Percentiles rank a stretch among this genome's conserved stretches.
phyloP scores from a whole-genome alignment of 2,329 filamentous ascomycete genomes.

The Zymoseptoria crescenta region DNA sequence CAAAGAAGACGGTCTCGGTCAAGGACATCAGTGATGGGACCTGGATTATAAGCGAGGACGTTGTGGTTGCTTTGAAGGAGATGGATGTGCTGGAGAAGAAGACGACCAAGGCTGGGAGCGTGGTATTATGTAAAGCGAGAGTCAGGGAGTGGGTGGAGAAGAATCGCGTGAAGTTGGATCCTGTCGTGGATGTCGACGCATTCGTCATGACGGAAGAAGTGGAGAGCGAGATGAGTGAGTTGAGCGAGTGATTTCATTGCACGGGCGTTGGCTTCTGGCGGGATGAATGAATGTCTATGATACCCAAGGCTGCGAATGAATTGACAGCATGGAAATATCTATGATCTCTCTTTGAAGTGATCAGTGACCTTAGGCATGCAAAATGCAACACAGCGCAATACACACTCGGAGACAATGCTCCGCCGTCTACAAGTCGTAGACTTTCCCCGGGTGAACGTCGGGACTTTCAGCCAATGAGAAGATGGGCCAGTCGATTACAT shows the following conservation, averaged over 20 bases:
- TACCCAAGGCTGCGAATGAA: background rate
- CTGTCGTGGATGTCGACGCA: slow-evolving; percentile 63
- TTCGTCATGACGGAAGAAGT: slow-evolving; percentile 62
- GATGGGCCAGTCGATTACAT: background rate
- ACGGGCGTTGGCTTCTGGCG: background rate
- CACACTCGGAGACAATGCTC: too few relatives aligned
- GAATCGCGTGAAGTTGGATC: slow-evolving; percentile 55
- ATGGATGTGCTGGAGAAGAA: slow-evolving; percentile 63
- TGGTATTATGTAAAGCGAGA: slow-evolving; percentile 48
- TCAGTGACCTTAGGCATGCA: too few relatives aligned
- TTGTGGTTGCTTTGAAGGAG: slow-evolving; percentile 65
- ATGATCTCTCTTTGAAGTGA: too few relatives aligned
- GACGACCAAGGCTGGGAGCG: slow-evolving; percentile 44
- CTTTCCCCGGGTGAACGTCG: too few relatives aligned
- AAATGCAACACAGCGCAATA: too few relatives aligned
- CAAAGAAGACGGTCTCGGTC: slow-evolving; percentile 53
- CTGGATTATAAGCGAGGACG: slow-evolving; percentile 80
- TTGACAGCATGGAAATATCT: background rate
- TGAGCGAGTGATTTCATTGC: slow-evolving; percentile 6
- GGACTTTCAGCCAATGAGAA: background rate
- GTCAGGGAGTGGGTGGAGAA: slow-evolving; percentile 60
- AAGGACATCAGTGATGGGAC: slow-evolving; percentile 67
- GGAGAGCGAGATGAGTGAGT: slow-evolving; percentile 12
- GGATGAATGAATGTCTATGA: background rate
- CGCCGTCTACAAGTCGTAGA: too few relatives aligned